A percentile compares a stretch with the other conserved stretches of the same genome.
phyloP scores from a whole-genome alignment of 2,329 filamentous ascomycete genomes.

The Aspergillus sp. region DNA sequence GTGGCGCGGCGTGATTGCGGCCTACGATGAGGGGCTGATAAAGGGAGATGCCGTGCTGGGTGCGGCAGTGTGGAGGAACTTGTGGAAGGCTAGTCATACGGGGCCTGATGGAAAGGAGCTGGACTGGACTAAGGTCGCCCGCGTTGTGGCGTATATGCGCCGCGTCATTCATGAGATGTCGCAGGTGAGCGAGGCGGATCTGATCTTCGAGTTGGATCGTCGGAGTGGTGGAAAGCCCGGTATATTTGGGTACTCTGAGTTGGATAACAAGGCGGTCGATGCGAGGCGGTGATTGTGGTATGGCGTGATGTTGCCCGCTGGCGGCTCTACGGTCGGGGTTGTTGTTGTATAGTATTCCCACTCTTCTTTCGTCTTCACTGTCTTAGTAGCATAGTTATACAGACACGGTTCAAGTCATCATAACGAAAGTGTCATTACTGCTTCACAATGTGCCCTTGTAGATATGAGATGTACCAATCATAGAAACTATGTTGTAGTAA shows the following conservation, averaged over 20 bases:
- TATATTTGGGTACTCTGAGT: slow-evolving; percentile 33
- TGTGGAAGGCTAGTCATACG: slow-evolving; percentile 71
- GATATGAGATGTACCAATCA: too few species aligned
- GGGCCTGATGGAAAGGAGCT: slow-evolving; percentile 46
- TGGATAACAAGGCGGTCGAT: slow-evolving; percentile 41
- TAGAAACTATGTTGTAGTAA: too few species aligned
- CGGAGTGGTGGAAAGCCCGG: slow-evolving; percentile 31
- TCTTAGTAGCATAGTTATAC: slow-evolving; percentile 3
- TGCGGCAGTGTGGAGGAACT: slow-evolving; percentile 85
- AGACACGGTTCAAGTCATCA: too few species aligned
- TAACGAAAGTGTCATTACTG: too few species aligned
- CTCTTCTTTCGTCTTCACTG: neutral
- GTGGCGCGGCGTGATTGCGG: slow-evolving; percentile 82
- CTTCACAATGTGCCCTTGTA: too few species aligned
- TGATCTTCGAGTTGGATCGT: slow-evolving; percentile 51
- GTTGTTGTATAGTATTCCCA: neutral
- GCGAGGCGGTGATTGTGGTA: slow-evolving; percentile 17
- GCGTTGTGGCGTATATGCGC: slow-evolving; percentile 63
- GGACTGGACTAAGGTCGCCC: slow-evolving; percentile 59
- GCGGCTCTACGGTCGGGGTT: too few species aligned
- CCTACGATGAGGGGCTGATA: slow-evolving; percentile 50
- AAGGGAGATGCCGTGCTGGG: slow-evolving; percentile 48
- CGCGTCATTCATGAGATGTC: slow-evolving; percentile 56
- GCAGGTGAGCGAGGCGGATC: slow-evolving; percentile 50
- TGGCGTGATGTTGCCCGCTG: neutral